phyloP scores from a whole-genome alignment of 352 stramenopile genomes.

The Elongisporangium anandrum region DNA sequence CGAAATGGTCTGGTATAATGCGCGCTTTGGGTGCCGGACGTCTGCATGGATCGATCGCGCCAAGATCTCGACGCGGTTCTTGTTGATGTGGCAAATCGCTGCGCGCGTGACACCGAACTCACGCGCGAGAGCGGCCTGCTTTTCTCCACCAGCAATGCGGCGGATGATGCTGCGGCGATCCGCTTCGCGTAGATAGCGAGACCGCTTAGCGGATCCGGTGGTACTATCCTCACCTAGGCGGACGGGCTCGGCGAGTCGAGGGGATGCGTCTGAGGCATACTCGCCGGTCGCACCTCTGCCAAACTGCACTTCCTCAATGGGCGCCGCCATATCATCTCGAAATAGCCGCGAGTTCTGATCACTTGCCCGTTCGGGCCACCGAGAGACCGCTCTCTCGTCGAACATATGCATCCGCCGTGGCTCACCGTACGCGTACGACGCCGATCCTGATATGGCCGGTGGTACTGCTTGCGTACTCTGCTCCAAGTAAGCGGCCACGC shows the following conservation, averaged over 20 bases:
- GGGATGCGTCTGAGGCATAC: not conserved
- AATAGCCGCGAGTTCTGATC: not conserved
- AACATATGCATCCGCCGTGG: not conserved
- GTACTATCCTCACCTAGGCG: not conserved
- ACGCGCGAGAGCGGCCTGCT: conserved; percentile 29
- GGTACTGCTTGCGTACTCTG: not conserved
- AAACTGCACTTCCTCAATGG: not conserved
- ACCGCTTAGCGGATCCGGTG: conserved; percentile 9
- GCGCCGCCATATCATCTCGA: not conserved
- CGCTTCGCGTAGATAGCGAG: conserved; percentile 16
- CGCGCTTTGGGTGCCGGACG: not conserved
- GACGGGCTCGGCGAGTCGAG: not conserved
- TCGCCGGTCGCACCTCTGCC: not conserved
- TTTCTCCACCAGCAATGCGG: conserved; percentile 27
- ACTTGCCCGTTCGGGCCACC: not conserved
- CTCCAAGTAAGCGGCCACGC: not conserved
- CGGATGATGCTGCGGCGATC: conserved; percentile 25
- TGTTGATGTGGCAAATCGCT: conserved; percentile 38
- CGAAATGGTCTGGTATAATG: not conserved
- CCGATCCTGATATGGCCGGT: not conserved
- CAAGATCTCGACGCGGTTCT: conserved; percentile 37
- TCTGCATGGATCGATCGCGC: conserved; percentile 9
- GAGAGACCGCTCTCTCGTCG: not conserved
- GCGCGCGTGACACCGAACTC: conserved; percentile 32
- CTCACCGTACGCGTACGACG: not conserved